Evolutionary conservation across 2,329 filamentous ascomycete genomes (phyloP), one percentile per base, ranked within the genome.

Genomic region (Colletotrichum brevisporum): DNA sequence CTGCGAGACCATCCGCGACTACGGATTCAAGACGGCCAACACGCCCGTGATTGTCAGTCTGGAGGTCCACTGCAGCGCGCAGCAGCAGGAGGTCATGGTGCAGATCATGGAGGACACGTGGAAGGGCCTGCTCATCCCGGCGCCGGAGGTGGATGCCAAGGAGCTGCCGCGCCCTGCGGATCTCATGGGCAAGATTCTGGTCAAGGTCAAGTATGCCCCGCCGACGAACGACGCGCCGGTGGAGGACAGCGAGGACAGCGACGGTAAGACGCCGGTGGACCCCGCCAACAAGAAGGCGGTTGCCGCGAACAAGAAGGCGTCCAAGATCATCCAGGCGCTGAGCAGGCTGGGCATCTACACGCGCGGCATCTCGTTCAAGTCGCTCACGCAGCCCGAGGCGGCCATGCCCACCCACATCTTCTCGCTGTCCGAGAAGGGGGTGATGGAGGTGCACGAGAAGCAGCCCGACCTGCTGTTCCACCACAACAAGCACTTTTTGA

Each of bases 31-130:
- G 3, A 88, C 85, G 4, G 91, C 89, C 21, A 91, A 95, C 70
- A 83, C 97, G 18, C 96, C 96, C 0, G 84, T 99, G n/a, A 95
- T 98, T 69, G 92, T 98, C 74, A 97, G 94, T 76, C 86, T 99
- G 39, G 96, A 99, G 80, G 94, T 98, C 0, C 96, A 98, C 82
- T 94, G 94, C 72, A 86, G 85, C 71, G 81, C 89, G 0, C 87
- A 91, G 65, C 96, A 99, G 80, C 96, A 99, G 78, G 88, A 92
- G 72, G 87, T 91, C 67, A 98, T 98, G 94, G 94, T 97, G 5
- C 87, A 92, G 70, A 97, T 98, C 75, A 98, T 99, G 90, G 87
- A 90, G 71, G 89, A 97, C 70, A 89, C 89, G 27, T 99, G 94
- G 94, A 85, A 85, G n/a, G 91, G 86, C 1, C 84, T 91, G 67